Percentiles rank a stretch among this genome's conserved stretches.
phyloP scores from a whole-genome alignment of 148 eudicot genomes.

The Suaeda aralocaspica region DNA sequence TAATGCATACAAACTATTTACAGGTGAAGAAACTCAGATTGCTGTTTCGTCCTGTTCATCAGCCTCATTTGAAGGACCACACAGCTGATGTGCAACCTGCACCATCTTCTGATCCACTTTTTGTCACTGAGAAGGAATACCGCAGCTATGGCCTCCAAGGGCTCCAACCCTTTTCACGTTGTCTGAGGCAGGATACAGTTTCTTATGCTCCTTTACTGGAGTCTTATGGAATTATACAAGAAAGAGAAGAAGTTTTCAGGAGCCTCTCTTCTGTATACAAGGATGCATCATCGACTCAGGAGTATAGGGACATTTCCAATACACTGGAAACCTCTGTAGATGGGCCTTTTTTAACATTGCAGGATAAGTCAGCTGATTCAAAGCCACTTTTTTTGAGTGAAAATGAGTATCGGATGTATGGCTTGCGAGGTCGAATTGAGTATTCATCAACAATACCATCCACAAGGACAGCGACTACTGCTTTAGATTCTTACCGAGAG shows the following conservation, averaged over 20 bases:
- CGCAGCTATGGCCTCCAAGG: constrained; percentile 57
- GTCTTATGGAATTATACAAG: constrained; percentile 28
- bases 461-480: constrained; percentile 17
- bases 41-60: constrained; percentile 45
- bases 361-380: constrained; percentile 12
- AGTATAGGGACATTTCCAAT: constrained; percentile 7
- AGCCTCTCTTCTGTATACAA: constrained; percentile 21
- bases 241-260: constrained; percentile 24
- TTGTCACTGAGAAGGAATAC: constrained; percentile 49
- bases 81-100: constrained; percentile 20
- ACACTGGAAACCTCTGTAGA: constrained; percentile 12
- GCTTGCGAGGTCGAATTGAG: constrained; percentile 35
- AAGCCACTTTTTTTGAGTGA: constrained; percentile 41
- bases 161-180: constrained; percentile 35
- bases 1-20: constrained; percentile 9
- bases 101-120: constrained; percentile 30
- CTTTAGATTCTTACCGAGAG: constrained; percentile 20
- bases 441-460: constrained; percentile 22
- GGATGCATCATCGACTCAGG: constrained; percentile 13
- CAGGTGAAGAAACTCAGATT: constrained; percentile 57
- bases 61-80: constrained; percentile 27
- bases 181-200: constrained; percentile 18
- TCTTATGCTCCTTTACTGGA: constrained; percentile 21
- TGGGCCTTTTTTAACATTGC: constrained; percentile 20
- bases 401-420: constrained; percentile 48